Evolutionary conservation across 2,329 filamentous ascomycete genomes (phyloP), one percentile per base, ranked within the genome.

Genomic region (Gaeumannomyces sp.): DNA sequence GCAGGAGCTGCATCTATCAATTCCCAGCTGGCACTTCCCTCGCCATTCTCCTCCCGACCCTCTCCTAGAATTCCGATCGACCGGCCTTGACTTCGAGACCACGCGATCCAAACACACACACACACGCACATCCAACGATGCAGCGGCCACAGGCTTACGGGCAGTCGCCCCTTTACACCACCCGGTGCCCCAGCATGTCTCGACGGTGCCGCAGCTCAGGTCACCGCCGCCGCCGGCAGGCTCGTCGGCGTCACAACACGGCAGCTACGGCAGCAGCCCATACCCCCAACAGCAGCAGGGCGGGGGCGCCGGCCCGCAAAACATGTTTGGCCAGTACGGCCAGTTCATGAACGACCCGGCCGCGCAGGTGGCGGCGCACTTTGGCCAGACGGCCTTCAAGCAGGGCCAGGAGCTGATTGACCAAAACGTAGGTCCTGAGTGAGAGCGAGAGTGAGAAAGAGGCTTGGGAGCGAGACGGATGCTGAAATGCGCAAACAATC

Each of bases 181-280:
- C 76, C 95, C 95, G 66, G 93, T 98, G 66, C 95, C 95, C 68
- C 95, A 99, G 78, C 95, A 99, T 83, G 94, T 98, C 73, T 98
- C 95, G 74, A 96, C 93, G 66, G 95, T 99, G 62, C 95, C 95
- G 59, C 95, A 98, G 80, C 88, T 99, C 76, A 89, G 96, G 77
- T 98, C 95, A 66, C 95, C 95, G 67, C 94, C 91, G 66, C 91
- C 92, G 67, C 93, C 92, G 4, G 45, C 45, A 53, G 83, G 84
- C 63, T 85, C 87, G 53, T 84, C 84, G 65, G 88, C 87, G 69
- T 87, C 88, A 65, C 89, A 91, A 73, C 84, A 86, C 50, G 85
- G 87, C 70, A 83, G 84, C 67, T 81, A 82, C 68, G 82, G 84
- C 69, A 83, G 84, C 69, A 83, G 89, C 79, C 87, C 89, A 62